Evolutionary conservation across 2,329 filamentous ascomycete genomes (phyloP).

Genomic region (Colletotrichum nymphaeae): DNA sequence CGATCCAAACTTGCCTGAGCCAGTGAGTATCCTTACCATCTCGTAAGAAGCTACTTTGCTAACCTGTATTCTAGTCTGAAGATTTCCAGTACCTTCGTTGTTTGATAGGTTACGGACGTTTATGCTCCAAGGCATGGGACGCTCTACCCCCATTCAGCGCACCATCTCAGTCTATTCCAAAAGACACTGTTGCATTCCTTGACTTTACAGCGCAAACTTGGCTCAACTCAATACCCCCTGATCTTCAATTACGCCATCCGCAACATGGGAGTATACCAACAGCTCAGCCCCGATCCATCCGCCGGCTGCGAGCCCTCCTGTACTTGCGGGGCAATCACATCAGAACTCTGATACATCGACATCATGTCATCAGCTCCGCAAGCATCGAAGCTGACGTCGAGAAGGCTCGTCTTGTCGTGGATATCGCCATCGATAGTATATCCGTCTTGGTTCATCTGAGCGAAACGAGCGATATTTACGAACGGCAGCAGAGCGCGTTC

Average conservation of each 20-base stretch:
- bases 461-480: conserved; percentile 49
- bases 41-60: neutral
- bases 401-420: conserved; percentile 52
- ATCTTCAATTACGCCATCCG: conserved; percentile 50
- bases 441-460: conserved; percentile 51
- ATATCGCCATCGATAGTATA: conserved; percentile 46
- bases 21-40: conserved; percentile 40
- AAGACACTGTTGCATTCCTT: conserved; percentile 52
- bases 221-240: conserved; percentile 56
- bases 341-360: conserved; percentile 55
- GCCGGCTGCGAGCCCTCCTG: conserved; percentile 53
- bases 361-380: conserved; percentile 52
- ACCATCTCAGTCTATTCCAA: conserved; percentile 45
- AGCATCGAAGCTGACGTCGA: conserved; percentile 49
- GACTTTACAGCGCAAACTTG: conserved; percentile 57
- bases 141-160: conserved; percentile 51
- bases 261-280: conserved; percentile 45
- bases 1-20: conserved; percentile 58
- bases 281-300: conserved; percentile 48
- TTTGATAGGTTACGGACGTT: conserved; percentile 58
- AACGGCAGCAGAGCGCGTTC: conserved; percentile 51
- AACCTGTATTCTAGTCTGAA: conserved; percentile 37
- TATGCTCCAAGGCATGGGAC: conserved; percentile 60
- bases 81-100: conserved; percentile 55
- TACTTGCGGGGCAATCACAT: conserved; percentile 58